These are phyloP conservation scores for Xerocomellus intermedius DNA, from an alignment of 768 basidiomycete species.

Conservation along the genomic window DNA sequence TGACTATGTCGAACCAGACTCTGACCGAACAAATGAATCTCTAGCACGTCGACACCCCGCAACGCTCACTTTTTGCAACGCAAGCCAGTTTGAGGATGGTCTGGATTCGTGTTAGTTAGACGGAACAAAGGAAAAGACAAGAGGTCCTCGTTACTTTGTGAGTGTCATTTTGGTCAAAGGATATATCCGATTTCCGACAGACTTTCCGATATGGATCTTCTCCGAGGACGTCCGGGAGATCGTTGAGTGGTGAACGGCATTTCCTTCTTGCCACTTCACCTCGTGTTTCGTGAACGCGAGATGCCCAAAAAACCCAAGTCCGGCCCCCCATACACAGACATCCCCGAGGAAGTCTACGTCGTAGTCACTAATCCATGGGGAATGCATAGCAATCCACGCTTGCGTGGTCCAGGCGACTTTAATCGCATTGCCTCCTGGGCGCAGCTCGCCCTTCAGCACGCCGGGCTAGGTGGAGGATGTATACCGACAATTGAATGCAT, in stretches of 20 bases:
- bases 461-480: constrained; percentile 11
- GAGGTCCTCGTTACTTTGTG: constrained; percentile 13
- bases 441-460: constrained; percentile 20
- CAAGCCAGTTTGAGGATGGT: constrained; percentile 58
- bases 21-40: not conserved
- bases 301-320: constrained; percentile 24
- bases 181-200: constrained; percentile 21
- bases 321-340: constrained; percentile 29
- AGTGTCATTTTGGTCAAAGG: constrained; percentile 10
- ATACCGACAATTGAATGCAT: constrained; percentile 22
- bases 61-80: constrained; percentile 48
- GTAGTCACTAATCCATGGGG: constrained; percentile 29
- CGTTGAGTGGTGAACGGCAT: not conserved
- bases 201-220: not conserved
- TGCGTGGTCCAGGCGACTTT: constrained; percentile 17
- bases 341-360: constrained; percentile 21
- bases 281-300: not conserved
- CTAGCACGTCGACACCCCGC: not conserved
- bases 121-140: not conserved
- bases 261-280: constrained; percentile 2
- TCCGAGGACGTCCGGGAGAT: not conserved
- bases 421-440: constrained; percentile 28
- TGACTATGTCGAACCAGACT: constrained; percentile 7
- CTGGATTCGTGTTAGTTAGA: constrained; percentile 5
- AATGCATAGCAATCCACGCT: not conserved